Evolutionary conservation across 345 rosid species (phyloP), one percentile per base, ranked within the genome.

Genomic region (Moricandia arvensis): DNA sequence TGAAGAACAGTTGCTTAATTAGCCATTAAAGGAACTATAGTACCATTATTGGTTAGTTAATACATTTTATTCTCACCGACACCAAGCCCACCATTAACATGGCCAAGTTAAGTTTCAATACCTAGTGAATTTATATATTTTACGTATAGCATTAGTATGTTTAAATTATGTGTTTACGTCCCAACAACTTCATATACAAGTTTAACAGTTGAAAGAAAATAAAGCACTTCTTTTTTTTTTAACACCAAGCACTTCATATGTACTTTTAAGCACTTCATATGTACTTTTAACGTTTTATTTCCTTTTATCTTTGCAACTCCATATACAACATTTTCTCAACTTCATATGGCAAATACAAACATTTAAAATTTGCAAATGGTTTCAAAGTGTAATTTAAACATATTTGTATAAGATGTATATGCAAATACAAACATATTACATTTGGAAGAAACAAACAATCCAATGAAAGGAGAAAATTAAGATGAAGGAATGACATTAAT

Each of bases 61-160:
- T 45, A n/a, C 17, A 37, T 69, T 34, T 27, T 69, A 29, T 62
- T 18, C 57, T 61, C 31, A 69, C 79, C 75, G 69, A 76, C 79
- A 76, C 73, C 55, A 37, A 6, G 31, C 13, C 53, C 13, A 6
- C 2, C 53, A n/a, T 45, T 45, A 45, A 13, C 53, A 45, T 45
- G 67, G 38, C 60, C 16, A 45, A 15, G 16, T 21, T 49, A 24
- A 21, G 66, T 74, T 66, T 67, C 38, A 57, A 29, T 24, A 73
- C 43, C 59, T 6, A 57, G 13, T 11, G 41, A 58, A 6, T 30
- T 57, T 26, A 29, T 47, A 2, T 21, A 26, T 41, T 45, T n/a
- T 11, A 12, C 49, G 12, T 57, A 57, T 33, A 9, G 38, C 37
- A 4, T 24, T 57, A 15, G 45, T 43, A 38, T 38, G 45, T 3